Base-by-base conservation (phyloP, 768 basidiomycete species). In the Pisolithus microcarpus region DNA sequence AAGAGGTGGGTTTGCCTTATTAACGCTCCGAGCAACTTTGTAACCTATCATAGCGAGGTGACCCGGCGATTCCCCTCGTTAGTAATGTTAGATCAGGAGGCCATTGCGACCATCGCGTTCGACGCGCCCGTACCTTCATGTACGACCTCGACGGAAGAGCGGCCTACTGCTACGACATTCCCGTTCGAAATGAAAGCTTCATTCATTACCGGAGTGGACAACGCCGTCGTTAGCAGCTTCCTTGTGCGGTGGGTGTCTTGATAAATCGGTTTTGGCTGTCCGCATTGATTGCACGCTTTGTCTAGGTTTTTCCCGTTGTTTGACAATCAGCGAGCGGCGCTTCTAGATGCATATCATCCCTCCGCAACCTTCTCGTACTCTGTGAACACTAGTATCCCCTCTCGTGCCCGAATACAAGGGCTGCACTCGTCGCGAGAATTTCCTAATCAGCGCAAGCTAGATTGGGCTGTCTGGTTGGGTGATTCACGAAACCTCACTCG, bases 301-400 rank as follows among this genome's bases (percentile, higher is more conserved):
- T 37, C 10, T 54, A 94, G 91, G 45, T 96, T 86, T 69, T 93
- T 97, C 70, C 80, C 84, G 8, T 65, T 81, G 2, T 94, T 89
- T 65, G 96, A 99, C 65, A 76, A 71, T 18, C 80, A 88, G 56
- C 82, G 95, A 16, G 68, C 75, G 0, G 69, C 74, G 0, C 76
- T 97, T 6, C 61, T 79, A 15, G 74, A 84, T 43, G 90, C 78
- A 18, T 99, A 98, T 64, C 80, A 88, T 52, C 81, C 87, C 1
- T 70, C 78, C 10, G 88, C 94, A n/a, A 94, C 92, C 7, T 93
- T 97, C 65, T 96, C 93, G 1, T 87, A 85, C 64, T 87, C 85
- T 18, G 80, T 81, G 59, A 94, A 93, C 64, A 94, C 93, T 1
- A 64, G 79, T 6, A 87, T 94, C 54, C 90, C 90, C 4, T 65